phyloP scores from a whole-genome alignment of 768 basidiomycete species.

The Tricholoma flavovirens region DNA sequence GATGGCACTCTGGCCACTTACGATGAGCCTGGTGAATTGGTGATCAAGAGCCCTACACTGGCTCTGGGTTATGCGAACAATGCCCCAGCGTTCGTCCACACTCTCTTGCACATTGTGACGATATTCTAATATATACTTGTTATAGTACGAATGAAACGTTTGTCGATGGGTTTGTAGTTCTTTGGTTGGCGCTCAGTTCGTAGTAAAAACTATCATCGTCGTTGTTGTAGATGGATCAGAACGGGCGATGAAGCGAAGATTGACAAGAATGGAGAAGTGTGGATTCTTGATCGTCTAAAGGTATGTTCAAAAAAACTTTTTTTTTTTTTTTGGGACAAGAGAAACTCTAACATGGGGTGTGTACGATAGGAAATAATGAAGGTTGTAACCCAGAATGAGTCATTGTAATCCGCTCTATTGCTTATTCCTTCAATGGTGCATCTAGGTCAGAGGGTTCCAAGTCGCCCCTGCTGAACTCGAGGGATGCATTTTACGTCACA shows the following conservation, averaged over 20 bases:
- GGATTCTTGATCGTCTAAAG: conserved; percentile 61
- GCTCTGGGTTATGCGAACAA: conserved; percentile 57
- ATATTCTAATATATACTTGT: background rate
- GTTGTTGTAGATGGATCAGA: conserved; percentile 49
- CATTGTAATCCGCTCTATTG: conserved; percentile 16
- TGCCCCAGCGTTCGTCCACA: conserved; percentile 46
- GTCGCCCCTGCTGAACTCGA: conserved; percentile 73
- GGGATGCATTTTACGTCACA: conserved; percentile 55
- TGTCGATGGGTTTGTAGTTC: conserved; percentile 46
- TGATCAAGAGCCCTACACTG: conserved; percentile 47
- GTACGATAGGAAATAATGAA: conserved; percentile 40
- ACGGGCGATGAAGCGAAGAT: conserved; percentile 65
- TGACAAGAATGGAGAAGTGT: conserved; percentile 47
- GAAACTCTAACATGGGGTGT: background rate
- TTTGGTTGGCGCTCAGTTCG: background rate
- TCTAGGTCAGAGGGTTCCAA: conserved; percentile 62
- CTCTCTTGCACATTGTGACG: background rate
- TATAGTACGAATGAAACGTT: conserved; percentile 64
- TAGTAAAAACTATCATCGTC: conserved; percentile 2
- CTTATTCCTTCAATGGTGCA: conserved; percentile 11
- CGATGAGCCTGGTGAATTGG: conserved; percentile 57
- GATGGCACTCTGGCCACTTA: conserved; percentile 53
- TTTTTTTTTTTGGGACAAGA: background rate
- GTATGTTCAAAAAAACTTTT: conserved; percentile 25
- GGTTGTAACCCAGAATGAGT: conserved; percentile 10